These are phyloP conservation scores for Umbelopsis sp. DNA, from an alignment of 192 early-diverging fungal species.

Conservation along the genomic window DNA sequence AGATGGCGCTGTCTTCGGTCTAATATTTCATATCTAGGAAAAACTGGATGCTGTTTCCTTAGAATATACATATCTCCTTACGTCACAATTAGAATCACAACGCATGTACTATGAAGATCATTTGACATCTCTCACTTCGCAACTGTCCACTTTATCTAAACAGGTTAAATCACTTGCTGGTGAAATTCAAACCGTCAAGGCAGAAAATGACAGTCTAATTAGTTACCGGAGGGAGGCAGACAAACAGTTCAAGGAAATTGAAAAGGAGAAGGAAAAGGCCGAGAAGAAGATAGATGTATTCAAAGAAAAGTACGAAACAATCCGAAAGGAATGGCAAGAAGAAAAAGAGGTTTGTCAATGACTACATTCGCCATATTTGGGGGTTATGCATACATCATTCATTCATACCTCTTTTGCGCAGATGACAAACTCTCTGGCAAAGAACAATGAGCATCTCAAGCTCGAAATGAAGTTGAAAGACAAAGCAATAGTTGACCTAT, in stretches of 20 bases:
- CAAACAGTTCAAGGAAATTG: conserved; percentile 33
- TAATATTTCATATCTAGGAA: conserved; percentile 40
- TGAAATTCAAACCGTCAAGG: conserved; percentile 1
- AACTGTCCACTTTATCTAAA: conserved; percentile 45
- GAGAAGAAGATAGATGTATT: conserved; percentile 63
- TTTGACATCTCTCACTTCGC: conserved; percentile 50
- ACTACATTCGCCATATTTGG: conserved; percentile 24
- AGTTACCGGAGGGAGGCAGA: conserved; percentile 6
- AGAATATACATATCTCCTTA: conserved; percentile 84
- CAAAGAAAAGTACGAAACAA: conserved; percentile 50
- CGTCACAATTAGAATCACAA: conserved; percentile 87
- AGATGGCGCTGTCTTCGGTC: no score
- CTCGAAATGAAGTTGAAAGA: conserved; percentile 58
- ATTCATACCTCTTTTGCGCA: not conserved
- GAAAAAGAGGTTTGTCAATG: conserved; percentile 68
- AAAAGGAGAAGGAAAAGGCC: conserved; percentile 49
- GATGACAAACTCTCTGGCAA: conserved; percentile 48
- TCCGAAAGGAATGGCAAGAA: conserved; percentile 67
- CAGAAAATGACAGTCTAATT: conserved; percentile 23
- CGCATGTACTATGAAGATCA: conserved; percentile 81
- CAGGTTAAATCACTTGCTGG: conserved; percentile 29
- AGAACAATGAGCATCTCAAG: conserved; percentile 68
- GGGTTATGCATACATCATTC: not conserved
- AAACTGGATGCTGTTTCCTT: conserved; percentile 76
- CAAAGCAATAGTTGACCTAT: conserved; percentile 63